Base-by-base conservation (phyloP, 2,329 filamentous ascomycete genomes). In the Rutstroemia sp. region DNA sequence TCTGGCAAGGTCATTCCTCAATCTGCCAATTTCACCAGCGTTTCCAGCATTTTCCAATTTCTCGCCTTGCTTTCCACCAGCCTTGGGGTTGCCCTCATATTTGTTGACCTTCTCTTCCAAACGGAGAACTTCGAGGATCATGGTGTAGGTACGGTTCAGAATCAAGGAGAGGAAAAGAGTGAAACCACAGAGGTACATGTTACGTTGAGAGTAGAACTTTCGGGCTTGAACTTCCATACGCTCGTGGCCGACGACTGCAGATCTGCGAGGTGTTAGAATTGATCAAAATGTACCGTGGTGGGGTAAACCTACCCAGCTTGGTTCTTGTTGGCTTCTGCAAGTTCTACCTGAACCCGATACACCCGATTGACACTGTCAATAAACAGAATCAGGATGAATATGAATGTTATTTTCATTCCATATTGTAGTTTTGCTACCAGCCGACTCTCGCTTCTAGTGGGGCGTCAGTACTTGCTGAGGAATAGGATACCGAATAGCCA, bases 161-260 rank as follows among this genome's bases (percentile, higher is more conserved):
- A 99, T 99, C 63, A 99, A 81, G 54, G 92, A 97, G 60, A 99
- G 87, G 84, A 99, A 97, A 62, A 99, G 87, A 5, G 94, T 99
- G 80, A 99, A 99, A 67, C 94, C 94, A 75, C 94, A 97, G 60
- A 99, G 91, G 78, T 99, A 99, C 94, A 99, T 99, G 84, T 99
- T 99, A 74, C 94, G 92, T 79, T 99, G 92, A 60, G 92, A 96
- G 82, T 99, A 99, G 81, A 99, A 99, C 77, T 99, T 99, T 81
- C 94, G 91, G 63, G 94, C 92, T 75, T 99, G 94, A 52, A 97
- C 92, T 76, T 99, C 94, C 82, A 95, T 91, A 63, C 94, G 92
- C 72, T 97, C 94, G 70, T 89, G 87, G 62, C 94, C 92, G 67
- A 96, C 84, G 58, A 92, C 84, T 51, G 85, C 82, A 57, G 79